Base-by-base conservation (phyloP, 129 eudicot genomes). In the Pulicaria dysenterica region DNA sequence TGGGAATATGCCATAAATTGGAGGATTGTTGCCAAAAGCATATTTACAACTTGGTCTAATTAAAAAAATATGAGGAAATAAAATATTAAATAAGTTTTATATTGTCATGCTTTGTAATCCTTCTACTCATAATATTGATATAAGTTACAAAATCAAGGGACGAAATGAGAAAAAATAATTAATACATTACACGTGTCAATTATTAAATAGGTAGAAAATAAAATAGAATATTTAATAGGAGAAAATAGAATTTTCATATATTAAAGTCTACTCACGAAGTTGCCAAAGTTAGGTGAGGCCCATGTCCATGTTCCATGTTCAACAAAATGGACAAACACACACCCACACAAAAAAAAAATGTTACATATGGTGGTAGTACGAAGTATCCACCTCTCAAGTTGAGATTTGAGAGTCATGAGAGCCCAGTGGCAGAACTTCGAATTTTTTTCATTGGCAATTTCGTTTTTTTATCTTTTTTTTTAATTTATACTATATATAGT, bases 231-330 rank as follows among this genome's bases (percentile, higher is more conserved):
- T 24, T 24, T 24, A 24, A 24, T 2, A 24, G 1, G 31, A 24
- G 2, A 24, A 24, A 24, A 24, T 24, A 24, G 31, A 24, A 24
- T 24, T 24, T 24, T 24, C 31, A 24, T 0, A 24, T 24, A 24
- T 24, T 24, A 24, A 24, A 24, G 1, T 1, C 47, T 39, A 48
- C 24, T 59, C n/a, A 24, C 56, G 1, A 59, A 61, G 64, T 47
- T 49, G 65, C 64, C 13, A 77, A 63, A 70, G 72, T 54, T 77
- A 7, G 72, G 72, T 70, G 39, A 70, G 72, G 49, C 34, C 39
- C 82, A 61, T 77, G 81, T 69, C 19, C 44, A 24, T 11, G 41
- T 12, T 53, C 2, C 36, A 40, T 36, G 39, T 58, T 39, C 41
- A 46, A 56, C 41, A 45, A n/a, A 69, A 13, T 38, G 16, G 14